Percentiles rank a stretch among this genome's conserved stretches.
phyloP scores from a whole-genome alignment of 345 rosid species.

The Xanthoceras sorbifolium region DNA sequence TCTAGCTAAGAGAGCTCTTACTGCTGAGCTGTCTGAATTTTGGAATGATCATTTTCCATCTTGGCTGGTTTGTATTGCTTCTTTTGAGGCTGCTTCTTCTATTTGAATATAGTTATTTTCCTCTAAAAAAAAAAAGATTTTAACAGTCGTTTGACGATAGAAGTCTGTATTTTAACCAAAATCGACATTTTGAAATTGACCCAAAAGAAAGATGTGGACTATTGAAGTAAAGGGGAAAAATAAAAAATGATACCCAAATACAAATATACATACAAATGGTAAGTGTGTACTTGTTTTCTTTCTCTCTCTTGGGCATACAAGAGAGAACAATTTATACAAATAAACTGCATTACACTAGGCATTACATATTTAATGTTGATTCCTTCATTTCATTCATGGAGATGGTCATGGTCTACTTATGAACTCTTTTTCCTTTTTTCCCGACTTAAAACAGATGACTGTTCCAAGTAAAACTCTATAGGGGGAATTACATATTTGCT shows the following conservation, averaged over 20 bases:
- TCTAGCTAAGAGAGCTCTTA: too few species aligned
- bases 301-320: conserved; percentile 12
- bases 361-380: conserved; percentile 62
- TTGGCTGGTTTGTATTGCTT: too few species aligned
- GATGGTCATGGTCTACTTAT: conserved; percentile 34
- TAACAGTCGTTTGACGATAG: too few species aligned
- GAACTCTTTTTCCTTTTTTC: not conserved
- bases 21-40: too few species aligned
- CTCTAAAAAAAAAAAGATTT: too few species aligned
- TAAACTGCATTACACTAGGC: conserved; percentile 4
- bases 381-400: conserved; percentile 77
- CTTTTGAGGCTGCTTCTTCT: too few species aligned
- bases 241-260: not conserved
- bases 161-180: too few species aligned
- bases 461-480: conserved; percentile 13
- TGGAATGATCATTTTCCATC: too few species aligned
- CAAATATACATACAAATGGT: conserved; percentile 31
- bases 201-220: too few species aligned
- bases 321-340: conserved; percentile 14
- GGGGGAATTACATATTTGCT: conserved; percentile 52
- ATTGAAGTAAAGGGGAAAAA: too few species aligned
- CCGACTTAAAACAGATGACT: conserved; percentile 31
- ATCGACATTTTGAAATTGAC: too few species aligned
- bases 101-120: too few species aligned
- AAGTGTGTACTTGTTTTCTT: not conserved